These are phyloP conservation scores for Echinochloa phyllopogon DNA, from an alignment of 176 grass and related monocot species.

Conservation along the genomic window DNA sequence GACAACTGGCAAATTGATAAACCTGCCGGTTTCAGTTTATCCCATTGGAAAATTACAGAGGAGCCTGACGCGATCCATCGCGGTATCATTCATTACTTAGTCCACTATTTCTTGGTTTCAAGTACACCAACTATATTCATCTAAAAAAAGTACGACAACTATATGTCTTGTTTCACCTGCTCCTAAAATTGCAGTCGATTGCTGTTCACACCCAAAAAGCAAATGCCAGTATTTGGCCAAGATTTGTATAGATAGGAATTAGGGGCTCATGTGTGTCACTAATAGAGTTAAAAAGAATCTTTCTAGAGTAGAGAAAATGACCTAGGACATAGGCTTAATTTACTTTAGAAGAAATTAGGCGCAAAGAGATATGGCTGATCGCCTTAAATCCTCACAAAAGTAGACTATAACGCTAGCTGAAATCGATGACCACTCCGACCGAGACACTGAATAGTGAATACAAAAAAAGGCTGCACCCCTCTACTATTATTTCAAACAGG, in stretches of 20 bases:
- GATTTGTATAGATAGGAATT: not conserved
- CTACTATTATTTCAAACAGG: constrained; percentile 38
- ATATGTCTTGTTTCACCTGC: not conserved
- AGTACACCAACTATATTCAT: constrained; percentile 22
- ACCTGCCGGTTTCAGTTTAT: constrained; percentile 8
- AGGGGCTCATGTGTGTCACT: not conserved
- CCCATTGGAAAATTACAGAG: constrained; percentile 20
- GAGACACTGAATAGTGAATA: constrained; percentile 28
- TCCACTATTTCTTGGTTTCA: constrained; percentile 3
- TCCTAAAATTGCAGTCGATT: not conserved
- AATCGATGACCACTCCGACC: not conserved
- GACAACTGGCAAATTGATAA: not conserved
- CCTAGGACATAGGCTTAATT: constrained; percentile 1
- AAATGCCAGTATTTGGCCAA: not conserved
- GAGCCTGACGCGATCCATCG: constrained; percentile 11
- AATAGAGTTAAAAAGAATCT: not conserved
- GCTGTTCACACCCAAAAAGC: not conserved
- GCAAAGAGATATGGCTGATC: constrained; percentile 22
- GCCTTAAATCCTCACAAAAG: constrained; percentile 25
- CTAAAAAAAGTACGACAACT: constrained; percentile 3
- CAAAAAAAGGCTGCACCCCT: constrained; percentile 7
- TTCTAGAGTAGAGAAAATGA: not conserved
- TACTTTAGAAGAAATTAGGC: constrained; percentile 9
- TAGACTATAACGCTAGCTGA: constrained; percentile 27
- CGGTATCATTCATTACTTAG: constrained; percentile 3